Evolutionary conservation across 208 protist species (phyloP).

Genomic region (Angomonas ambiguus): DNA sequence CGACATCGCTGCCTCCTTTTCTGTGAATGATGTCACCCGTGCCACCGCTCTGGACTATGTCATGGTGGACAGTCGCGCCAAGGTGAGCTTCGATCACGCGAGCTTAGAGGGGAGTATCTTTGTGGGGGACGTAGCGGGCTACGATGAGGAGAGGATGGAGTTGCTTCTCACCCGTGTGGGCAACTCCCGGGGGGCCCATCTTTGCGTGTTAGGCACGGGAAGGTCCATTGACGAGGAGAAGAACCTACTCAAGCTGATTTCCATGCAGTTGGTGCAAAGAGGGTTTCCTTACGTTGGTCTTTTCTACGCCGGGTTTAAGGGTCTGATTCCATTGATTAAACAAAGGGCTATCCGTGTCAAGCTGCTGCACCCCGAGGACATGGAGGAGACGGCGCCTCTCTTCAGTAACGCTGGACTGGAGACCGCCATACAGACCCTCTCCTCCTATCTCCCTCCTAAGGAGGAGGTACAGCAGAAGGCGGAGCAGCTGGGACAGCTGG

Average conservation of each 20-base stretch:
- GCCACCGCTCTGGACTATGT: conserved; percentile 53
- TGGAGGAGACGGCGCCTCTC: not conserved
- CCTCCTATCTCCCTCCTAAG: conserved; percentile 15
- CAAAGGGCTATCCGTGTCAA: conserved; percentile 27
- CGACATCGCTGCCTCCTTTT: conserved; percentile 67
- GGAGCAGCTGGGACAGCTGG: conserved; percentile 43
- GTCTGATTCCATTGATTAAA: conserved; percentile 65
- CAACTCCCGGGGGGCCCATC: conserved; percentile 43
- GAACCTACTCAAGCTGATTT: conserved; percentile 85
- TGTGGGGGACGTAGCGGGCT: conserved; percentile 50
- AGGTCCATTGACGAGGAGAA: conserved; percentile 72
- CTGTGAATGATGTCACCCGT: conserved; percentile 9
- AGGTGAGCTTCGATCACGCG: conserved; percentile 76
- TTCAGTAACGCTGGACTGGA: conserved; percentile 8
- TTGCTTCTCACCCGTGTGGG: conserved; percentile 38
- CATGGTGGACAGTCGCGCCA: conserved; percentile 83
- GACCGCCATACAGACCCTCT: conserved; percentile 25
- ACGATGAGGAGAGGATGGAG: conserved; percentile 25
- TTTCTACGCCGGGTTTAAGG: conserved; percentile 63
- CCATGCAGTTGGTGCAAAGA: conserved; percentile 69
- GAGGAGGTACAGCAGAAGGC: conserved; percentile 39
- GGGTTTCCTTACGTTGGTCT: conserved; percentile 78
- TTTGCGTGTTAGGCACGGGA: conserved; percentile 80
- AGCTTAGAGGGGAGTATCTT: conserved; percentile 76
- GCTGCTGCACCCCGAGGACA: conserved; percentile 1